Conservation (phyloP, 306 rosid species). For the Sindora glabra region DNA sequence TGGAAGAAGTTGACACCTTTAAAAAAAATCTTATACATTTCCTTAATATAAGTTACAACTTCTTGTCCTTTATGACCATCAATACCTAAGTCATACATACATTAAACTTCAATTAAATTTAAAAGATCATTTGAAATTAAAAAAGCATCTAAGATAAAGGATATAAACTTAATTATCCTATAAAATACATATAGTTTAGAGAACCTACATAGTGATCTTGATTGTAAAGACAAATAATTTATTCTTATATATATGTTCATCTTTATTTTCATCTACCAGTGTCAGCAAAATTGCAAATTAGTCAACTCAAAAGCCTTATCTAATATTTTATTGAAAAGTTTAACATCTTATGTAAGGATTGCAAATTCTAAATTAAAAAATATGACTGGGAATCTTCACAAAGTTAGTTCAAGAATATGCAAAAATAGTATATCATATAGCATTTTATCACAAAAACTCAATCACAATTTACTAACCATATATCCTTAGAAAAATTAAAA, state of each 20-base stretch:
- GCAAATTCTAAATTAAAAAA: conserved; percentile 12
- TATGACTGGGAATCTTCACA: neutral
- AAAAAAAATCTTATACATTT: conserved; percentile 70
- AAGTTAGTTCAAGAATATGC: no score
- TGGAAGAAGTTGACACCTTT: conserved; percentile 69
- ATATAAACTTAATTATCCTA: conserved; percentile 48
- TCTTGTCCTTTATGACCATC: conserved; percentile 99
- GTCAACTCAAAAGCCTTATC: conserved; percentile 41
- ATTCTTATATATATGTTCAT: conserved; percentile 89
- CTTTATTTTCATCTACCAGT: conserved; percentile 89
- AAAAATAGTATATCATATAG: no score
- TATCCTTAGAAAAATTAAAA: neutral
- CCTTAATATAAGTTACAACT: conserved; percentile 79
- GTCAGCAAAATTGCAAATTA: conserved; percentile 53
- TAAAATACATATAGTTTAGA: conserved; percentile 89
- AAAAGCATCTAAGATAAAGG: neutral
- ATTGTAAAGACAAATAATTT: conserved; percentile 65
- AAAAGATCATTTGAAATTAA: neutral
- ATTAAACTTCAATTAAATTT: conserved; percentile 14
- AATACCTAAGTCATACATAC: conserved; percentile 52
- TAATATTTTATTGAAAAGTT: conserved; percentile 30
- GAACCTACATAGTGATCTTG: conserved; percentile 56
- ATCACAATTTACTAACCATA: no score
- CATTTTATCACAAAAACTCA: no score
- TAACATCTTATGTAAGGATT: conserved; percentile 44